Percentiles rank a stretch among this genome's conserved stretches.
phyloP scores from a whole-genome alignment of 129 eudicot species.

The Flaveria ramosissima region DNA sequence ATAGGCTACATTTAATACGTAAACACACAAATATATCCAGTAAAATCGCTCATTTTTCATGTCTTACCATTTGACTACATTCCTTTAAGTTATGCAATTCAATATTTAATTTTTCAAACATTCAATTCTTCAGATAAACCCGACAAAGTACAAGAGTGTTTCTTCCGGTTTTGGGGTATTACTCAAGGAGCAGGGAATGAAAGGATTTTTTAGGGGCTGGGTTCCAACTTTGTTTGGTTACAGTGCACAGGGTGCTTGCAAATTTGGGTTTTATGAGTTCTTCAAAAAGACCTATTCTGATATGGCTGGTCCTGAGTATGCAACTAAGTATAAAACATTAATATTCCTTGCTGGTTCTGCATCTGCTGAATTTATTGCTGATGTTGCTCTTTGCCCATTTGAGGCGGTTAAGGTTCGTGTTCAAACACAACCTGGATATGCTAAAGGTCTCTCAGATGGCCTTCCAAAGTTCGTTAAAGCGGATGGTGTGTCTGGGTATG shows the following conservation, averaged over 20 bases:
- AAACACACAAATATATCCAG: no score
- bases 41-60: no score
- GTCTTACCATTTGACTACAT: no score
- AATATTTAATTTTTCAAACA: background rate
- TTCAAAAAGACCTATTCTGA: slow-evolving; percentile 83
- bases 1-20: background rate
- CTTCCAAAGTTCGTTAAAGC: slow-evolving; percentile 70
- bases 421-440: slow-evolving; percentile 82
- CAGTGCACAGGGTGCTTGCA: slow-evolving; percentile 88
- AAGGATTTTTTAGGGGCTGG: slow-evolving; percentile 78
- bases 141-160: slow-evolving; percentile 73
- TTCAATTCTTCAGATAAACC: slow-evolving; percentile 51
- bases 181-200: slow-evolving; percentile 64
- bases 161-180: slow-evolving; percentile 64
- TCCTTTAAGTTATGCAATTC: background rate
- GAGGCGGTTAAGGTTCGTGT: slow-evolving; percentile 90
- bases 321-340: slow-evolving; percentile 73
- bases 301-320: slow-evolving; percentile 69
- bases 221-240: slow-evolving; percentile 75
- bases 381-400: slow-evolving; percentile 72
- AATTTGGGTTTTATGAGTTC: slow-evolving; percentile 78
- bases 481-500: slow-evolving; percentile 73
- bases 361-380: slow-evolving; percentile 83
- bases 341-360: slow-evolving; percentile 86
- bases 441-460: slow-evolving; percentile 73